Conservation (phyloP, 805 yeast species). For the Novakomyces olei region DNA sequence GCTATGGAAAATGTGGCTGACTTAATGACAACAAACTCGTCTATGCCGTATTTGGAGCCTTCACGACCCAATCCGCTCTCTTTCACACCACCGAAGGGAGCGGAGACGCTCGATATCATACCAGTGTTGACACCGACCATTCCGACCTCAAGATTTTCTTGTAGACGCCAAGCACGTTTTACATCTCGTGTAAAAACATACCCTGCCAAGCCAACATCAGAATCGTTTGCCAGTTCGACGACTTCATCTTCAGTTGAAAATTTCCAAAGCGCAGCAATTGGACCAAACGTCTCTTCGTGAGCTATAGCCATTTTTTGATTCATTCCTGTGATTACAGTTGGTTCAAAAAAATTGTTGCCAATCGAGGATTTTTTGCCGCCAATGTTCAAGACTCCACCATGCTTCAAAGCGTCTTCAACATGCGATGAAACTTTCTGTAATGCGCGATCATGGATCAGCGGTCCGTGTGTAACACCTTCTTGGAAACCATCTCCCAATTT, state of each 20-base stretch:
- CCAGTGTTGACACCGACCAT: slow-evolving; percentile 74
- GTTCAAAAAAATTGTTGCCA: slow-evolving; percentile 43
- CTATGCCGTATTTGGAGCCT: slow-evolving; percentile 40
- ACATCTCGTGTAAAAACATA: slow-evolving; percentile 43
- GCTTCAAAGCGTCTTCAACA: slow-evolving; percentile 39
- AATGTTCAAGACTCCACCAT: slow-evolving; percentile 49
- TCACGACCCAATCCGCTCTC: slow-evolving; percentile 54
- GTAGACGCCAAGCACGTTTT: slow-evolving; percentile 32
- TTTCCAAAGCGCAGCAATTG: slow-evolving; percentile 47
- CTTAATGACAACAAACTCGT: slow-evolving; percentile 12
- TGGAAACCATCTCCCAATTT: slow-evolving; percentile 43
- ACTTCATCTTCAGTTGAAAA: slow-evolving; percentile 47
- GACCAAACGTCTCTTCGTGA: slow-evolving; percentile 65
- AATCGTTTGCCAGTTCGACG: slow-evolving; percentile 35
- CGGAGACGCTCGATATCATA: slow-evolving; percentile 32
- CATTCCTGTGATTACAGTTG: slow-evolving; percentile 44
- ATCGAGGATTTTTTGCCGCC: slow-evolving; percentile 32
- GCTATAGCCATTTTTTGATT: slow-evolving; percentile 33
- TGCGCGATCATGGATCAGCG: slow-evolving; percentile 43
- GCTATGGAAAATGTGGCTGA: not conserved
- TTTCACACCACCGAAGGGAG: slow-evolving; percentile 37
- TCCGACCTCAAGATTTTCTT: slow-evolving; percentile 50
- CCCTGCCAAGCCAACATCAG: slow-evolving; percentile 57
- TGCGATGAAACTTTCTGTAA: slow-evolving; percentile 38
- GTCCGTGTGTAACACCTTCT: slow-evolving; percentile 47